Evolutionary conservation across 139 green algal genomes (phyloP).

Genomic region (Coelastrella sp.): DNA sequence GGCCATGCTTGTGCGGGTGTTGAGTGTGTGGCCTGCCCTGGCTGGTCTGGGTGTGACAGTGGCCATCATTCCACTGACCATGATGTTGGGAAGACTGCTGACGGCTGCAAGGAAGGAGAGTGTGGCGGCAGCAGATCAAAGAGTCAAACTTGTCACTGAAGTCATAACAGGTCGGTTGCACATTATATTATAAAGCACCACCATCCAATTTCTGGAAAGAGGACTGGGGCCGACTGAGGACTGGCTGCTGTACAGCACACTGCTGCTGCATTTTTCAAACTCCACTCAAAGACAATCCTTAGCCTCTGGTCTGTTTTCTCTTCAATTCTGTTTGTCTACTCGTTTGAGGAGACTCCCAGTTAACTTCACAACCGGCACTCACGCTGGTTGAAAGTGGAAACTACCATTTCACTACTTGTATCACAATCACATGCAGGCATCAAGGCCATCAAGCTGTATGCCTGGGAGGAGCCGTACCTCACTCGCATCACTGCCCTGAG

Average conservation of each 20-base stretch:
- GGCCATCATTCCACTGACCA: slow-evolving; percentile 80
- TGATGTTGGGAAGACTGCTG: slow-evolving; percentile 71
- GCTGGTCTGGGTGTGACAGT: slow-evolving; percentile 80
- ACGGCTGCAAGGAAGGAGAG: slow-evolving; percentile 64
- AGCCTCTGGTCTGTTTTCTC: no score
- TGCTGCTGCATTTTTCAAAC: background rate
- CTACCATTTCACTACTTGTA: no score
- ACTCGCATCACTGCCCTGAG: slow-evolving; percentile 77
- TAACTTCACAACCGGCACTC: background rate
- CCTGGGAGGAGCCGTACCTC: slow-evolving; percentile 89
- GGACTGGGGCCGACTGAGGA: background rate
- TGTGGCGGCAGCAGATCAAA: slow-evolving; percentile 77
- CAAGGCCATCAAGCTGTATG: slow-evolving; percentile 96
- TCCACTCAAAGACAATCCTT: background rate
- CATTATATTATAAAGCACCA: no score
- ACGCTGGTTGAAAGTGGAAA: background rate
- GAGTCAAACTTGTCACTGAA: slow-evolving; percentile 86
- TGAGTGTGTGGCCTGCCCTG: slow-evolving; percentile 74
- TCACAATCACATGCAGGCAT: slow-evolving; percentile 62
- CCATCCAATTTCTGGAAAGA: background rate
- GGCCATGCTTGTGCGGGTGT: slow-evolving; percentile 81
- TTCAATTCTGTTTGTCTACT: no score
- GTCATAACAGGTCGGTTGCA: slow-evolving; percentile 77
- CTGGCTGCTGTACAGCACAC: background rate
- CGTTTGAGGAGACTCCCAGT: no score